phyloP scores from a whole-genome alignment of 352 stramenopile genomes.

The Pseudoperonospora humuli region DNA sequence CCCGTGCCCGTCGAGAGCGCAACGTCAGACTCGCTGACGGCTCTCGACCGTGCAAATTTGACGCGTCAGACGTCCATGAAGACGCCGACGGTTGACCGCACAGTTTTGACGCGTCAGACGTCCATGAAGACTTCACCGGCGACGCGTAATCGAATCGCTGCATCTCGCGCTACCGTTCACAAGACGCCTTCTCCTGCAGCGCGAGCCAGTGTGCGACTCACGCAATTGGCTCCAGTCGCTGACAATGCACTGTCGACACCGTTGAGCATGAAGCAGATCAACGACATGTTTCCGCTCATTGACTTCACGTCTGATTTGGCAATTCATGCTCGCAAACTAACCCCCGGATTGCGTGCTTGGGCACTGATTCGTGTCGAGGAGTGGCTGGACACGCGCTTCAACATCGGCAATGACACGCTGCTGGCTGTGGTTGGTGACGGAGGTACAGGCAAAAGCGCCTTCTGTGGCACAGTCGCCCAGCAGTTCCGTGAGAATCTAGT shows the following conservation, averaged over 20 bases:
- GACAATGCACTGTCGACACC: conserved; percentile 63
- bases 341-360: conserved; percentile 53
- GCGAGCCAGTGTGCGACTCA: conserved; percentile 33
- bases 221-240: conserved; percentile 55
- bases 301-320: conserved; percentile 49
- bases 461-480: conserved; percentile 44
- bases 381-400: conserved; percentile 70
- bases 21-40: no score
- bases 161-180: conserved; percentile 24
- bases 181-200: conserved; percentile 9
- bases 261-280: conserved; percentile 57
- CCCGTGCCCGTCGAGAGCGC: no score
- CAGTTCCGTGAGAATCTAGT: conserved; percentile 47
- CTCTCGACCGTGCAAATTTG: no score
- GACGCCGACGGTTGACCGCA: conserved; percentile 30
- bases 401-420: conserved; percentile 44
- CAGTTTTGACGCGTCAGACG: conserved; percentile 36
- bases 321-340: conserved; percentile 30
- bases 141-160: conserved; percentile 44
- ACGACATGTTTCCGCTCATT: conserved; percentile 79
- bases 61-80: conserved; percentile 13
- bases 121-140: conserved; percentile 40
- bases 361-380: conserved; percentile 58
- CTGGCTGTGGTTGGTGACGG: conserved; percentile 62
- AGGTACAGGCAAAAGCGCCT: conserved; percentile 63